phyloP scores from a whole-genome alignment of 306 rosid species.

The Cicer bijugum region DNA sequence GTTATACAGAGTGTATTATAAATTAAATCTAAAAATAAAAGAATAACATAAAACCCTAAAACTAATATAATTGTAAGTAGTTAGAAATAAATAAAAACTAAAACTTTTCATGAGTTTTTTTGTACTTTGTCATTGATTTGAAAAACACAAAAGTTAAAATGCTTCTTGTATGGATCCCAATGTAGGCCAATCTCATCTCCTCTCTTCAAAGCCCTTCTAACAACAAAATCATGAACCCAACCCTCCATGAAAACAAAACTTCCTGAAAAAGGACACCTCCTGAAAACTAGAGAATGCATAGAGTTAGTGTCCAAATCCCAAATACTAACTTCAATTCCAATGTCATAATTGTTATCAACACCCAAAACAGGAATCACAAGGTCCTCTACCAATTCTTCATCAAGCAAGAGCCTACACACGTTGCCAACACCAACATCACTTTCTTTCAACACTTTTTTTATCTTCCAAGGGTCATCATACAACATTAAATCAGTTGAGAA shows the following conservation, averaged over 20 bases:
- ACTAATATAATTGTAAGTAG: no score
- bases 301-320: conserved; percentile 13
- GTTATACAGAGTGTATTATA: no score
- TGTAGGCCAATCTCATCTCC: not conserved
- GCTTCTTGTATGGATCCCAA: not conserved
- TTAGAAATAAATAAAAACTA: no score
- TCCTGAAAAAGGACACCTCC: not conserved
- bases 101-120: no score
- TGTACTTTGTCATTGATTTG: not conserved
- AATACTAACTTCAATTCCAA: not conserved
- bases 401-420: not conserved
- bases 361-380: not conserved
- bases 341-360: not conserved
- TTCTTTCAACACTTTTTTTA: not conserved
- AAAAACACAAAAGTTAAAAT: not conserved
- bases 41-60: no score
- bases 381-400: not conserved
- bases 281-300: not conserved
- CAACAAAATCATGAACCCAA: not conserved
- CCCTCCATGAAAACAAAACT: not conserved
- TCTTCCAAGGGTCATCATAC: conserved; percentile 29
- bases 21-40: no score
- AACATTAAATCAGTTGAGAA: not conserved
- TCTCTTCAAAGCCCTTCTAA: not conserved
- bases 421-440: conserved; percentile 24